Evolutionary conservation across 2,329 filamentous ascomycete genomes (phyloP).

Genomic region (Xylaria sp.): DNA sequence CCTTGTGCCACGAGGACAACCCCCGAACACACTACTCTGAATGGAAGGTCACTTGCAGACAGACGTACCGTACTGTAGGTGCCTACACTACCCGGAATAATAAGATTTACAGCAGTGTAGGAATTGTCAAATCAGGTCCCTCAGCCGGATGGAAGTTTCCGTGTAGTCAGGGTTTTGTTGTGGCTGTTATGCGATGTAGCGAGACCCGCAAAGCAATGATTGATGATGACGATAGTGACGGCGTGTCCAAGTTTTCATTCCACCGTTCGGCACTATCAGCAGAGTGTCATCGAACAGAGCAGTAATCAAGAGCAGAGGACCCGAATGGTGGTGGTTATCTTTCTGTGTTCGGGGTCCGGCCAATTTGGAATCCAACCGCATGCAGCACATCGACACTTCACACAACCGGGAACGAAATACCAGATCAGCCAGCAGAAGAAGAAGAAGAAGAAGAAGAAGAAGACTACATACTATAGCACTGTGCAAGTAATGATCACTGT

Average conservation of each 20-base stretch:
- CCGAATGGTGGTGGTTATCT: slow-evolving; percentile 22
- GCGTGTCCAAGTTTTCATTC: background rate
- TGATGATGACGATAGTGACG: background rate
- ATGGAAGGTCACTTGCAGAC: slow-evolving; percentile 21
- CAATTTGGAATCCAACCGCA: slow-evolving; percentile 36
- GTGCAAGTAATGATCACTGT: background rate
- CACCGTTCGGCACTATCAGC: background rate
- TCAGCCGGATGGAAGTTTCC: slow-evolving; percentile 22
- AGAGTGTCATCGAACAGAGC: background rate
- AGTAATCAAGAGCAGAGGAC: too few species aligned
- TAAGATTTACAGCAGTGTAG: background rate
- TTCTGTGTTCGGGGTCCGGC: slow-evolving; percentile 23
- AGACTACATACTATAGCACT: background rate
- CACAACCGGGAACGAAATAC: background rate
- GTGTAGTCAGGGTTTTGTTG: slow-evolving; percentile 7
- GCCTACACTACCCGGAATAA: background rate
- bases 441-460: background rate
- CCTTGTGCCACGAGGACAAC: slow-evolving; percentile 18
- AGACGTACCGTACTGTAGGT: background rate
- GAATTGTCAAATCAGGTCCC: slow-evolving; percentile 5
- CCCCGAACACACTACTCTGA: slow-evolving; percentile 13
- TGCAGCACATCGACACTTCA: slow-evolving; percentile 19
- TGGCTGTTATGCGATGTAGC: slow-evolving; percentile 21
- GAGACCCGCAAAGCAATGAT: background rate
- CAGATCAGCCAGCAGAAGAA: background rate